Conservation (phyloP, 106 monocot genomes). For the Apostasia shenzhenica region DNA sequence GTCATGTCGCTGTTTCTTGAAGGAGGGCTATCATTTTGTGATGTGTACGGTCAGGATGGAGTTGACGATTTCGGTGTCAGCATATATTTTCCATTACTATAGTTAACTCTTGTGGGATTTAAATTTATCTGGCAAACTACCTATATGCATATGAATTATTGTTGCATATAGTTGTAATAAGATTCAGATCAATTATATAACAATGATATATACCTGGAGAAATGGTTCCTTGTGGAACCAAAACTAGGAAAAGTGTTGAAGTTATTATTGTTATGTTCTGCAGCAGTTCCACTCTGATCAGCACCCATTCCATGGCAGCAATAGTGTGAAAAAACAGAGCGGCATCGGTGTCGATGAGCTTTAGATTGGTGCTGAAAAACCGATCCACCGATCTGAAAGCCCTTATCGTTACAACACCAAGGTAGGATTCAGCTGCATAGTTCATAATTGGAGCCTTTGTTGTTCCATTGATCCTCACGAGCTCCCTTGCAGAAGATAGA, state of each 20-base stretch:
- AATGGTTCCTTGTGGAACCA: constrained; percentile 43
- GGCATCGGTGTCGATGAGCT: constrained; percentile 73
- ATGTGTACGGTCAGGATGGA: too few relatives aligned
- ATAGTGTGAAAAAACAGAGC: constrained; percentile 63
- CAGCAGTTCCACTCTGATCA: constrained; percentile 59
- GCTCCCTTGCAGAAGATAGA: constrained; percentile 70
- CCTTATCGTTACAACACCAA: constrained; percentile 66
- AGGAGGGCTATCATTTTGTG: too few relatives aligned
- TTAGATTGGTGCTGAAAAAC: constrained; percentile 47
- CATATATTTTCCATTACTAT: too few relatives aligned
- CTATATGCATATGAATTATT: too few relatives aligned
- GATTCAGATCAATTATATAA: background rate
- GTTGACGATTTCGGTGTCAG: too few relatives aligned
- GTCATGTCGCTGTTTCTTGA: too few relatives aligned
- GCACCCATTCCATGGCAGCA: constrained; percentile 69
- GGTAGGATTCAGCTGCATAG: constrained; percentile 53
- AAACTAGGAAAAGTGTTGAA: constrained; percentile 48
- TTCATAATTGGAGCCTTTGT: constrained; percentile 89
- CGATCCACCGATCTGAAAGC: constrained; percentile 42
- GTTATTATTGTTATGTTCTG: constrained; percentile 57
- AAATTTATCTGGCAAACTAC: too few relatives aligned
- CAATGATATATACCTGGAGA: constrained; percentile 36
- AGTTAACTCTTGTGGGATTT: too few relatives aligned
- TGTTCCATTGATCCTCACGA: constrained; percentile 87
- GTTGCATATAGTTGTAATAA: too few relatives aligned